phyloP scores from a whole-genome alignment of 2,329 filamentous ascomycete species.

The Xylaria polymorpha region DNA sequence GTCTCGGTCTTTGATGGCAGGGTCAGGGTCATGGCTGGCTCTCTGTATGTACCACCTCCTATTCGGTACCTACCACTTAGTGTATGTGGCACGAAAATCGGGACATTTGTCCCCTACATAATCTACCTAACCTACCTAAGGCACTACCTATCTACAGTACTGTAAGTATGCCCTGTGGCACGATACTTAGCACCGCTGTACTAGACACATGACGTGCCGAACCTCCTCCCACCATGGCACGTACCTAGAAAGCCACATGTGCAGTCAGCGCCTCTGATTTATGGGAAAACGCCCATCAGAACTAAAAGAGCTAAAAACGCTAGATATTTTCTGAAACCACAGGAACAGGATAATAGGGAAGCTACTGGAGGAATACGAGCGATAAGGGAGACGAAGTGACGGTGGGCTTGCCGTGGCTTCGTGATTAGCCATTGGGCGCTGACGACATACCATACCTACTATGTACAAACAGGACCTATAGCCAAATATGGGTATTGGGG shows the following conservation, averaged over 20 bases:
- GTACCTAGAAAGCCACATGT: background rate
- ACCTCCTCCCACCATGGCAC: background rate
- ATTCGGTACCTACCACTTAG: too few relatives aligned
- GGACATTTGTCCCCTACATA: too few relatives aligned
- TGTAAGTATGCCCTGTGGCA: background rate
- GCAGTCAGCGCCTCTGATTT: background rate
- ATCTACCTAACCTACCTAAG: too few relatives aligned
- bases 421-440: background rate
- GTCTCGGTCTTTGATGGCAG: background rate
- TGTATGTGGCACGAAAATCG: background rate
- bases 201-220: background rate
- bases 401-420: background rate
- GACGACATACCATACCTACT: background rate
- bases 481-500: background rate
- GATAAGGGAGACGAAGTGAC: background rate
- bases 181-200: background rate
- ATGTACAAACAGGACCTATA: background rate
- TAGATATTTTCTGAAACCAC: background rate
- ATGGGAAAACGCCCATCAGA: background rate
- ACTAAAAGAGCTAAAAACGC: background rate
- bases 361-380: conserved; percentile 3
- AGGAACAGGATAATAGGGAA: background rate
- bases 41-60: too few relatives aligned
- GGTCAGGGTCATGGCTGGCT: background rate
- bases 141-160: too few relatives aligned